These are phyloP conservation scores for Malus sieversii DNA, from an alignment of 306 rosid species.

Conservation along the genomic window DNA sequence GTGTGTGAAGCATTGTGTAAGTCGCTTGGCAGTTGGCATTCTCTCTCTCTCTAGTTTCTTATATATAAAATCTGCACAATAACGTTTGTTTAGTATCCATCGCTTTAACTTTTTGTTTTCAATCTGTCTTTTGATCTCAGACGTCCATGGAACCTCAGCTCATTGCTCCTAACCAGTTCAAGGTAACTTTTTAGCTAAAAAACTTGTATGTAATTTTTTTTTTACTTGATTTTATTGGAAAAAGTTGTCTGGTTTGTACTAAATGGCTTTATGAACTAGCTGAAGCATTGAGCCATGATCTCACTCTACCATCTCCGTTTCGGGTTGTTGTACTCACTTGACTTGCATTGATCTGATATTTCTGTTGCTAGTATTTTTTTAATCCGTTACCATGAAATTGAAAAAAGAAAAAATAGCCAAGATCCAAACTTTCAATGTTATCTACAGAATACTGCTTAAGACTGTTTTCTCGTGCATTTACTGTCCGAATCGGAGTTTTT, in stretches of 20 bases:
- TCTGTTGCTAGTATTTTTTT: neutral
- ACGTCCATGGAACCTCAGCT: constrained; percentile 36
- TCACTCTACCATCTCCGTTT: neutral
- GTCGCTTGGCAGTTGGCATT: constrained; percentile 12
- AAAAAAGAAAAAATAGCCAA: neutral
- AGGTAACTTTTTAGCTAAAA: constrained; percentile 10
- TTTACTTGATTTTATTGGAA: neutral
- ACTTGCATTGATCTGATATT: neutral
- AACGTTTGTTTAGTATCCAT: neutral
- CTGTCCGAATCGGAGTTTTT: neutral
- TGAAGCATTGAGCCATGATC: neutral
- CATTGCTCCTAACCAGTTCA: constrained; percentile 21
- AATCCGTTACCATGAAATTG: neutral
- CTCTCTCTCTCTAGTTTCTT: neutral
- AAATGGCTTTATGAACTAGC: neutral
- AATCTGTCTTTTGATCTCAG: neutral
- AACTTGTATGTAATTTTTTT: neutral
- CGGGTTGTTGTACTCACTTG: neutral
- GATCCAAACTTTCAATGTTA: neutral
- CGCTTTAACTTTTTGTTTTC: neutral
- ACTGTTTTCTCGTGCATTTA: neutral
- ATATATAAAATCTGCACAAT: neutral
- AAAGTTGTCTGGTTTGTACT: neutral
- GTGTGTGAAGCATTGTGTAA: constrained; percentile 24
- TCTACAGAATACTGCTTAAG: neutral